Evolutionary conservation across 495 filamentous ascomycete species (phyloP), one percentile per base, ranked within the genome.

Genomic region (Annulohypoxylon nitens): DNA sequence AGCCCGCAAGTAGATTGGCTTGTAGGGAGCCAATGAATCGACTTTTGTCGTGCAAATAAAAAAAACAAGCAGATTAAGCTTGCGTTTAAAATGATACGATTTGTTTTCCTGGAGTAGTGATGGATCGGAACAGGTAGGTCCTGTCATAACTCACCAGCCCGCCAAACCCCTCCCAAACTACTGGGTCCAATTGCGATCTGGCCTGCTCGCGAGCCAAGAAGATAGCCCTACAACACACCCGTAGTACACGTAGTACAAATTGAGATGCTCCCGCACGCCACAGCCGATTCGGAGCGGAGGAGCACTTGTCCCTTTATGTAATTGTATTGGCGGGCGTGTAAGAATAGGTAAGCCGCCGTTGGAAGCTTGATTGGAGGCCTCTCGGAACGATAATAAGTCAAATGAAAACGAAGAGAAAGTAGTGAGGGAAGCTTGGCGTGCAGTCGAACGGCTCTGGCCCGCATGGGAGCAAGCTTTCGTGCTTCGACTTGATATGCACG

Each of bases 151-250:
- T 70, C 7, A 47, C 26, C 67, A 67, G 5, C 30, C 30, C 30
- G 30, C 30, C 30, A 30, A 30, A 67, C 67, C 67, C 62, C 63
- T 70, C 64, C 72, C 72, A 68, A 25, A 68, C 72, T 75, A 53
- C 64, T 71, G 72, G 72, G 72, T 68, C 72, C 67, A 75, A 71
- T 75, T 70, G 63, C 59, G 50, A 67, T 70, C 72, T 75, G 67
- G 53, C 71, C 51, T 41, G 39, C 16, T 41, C 34, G 33, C 53
- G 14, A 61, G 72, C 72, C 72, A 75, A 75, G 71, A 36, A 16
- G 47, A 54, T 71, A 75, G 72, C 72, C 72, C 59, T 75, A 71
- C 34, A 53, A 61, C 34, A 61, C 39, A 57, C 45, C 43, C 26
- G 67, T 64, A 39, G 43, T 63, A 70, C 67, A 61, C 59, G 26